Percentiles rank a stretch among this genome's conserved stretches.
phyloP scores from a whole-genome alignment of 345 rosid species.

The Fremontodendron californicum region DNA sequence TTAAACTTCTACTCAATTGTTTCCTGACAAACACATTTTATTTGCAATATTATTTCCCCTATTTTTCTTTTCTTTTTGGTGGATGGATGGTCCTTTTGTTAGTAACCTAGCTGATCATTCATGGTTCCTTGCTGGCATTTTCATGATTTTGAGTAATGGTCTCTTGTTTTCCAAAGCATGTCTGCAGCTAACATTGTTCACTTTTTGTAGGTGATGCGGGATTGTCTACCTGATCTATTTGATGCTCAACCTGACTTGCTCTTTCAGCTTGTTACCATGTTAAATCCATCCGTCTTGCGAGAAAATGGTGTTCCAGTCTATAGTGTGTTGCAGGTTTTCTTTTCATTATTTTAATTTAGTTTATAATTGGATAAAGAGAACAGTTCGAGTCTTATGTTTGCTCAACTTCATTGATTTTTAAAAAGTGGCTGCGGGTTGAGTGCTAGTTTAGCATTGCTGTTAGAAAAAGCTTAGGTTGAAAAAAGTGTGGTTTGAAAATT shows the following conservation, averaged over 20 bases:
- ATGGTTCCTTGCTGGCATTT: neutral
- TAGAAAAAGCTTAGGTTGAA: too few relatives aligned
- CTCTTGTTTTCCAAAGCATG: neutral
- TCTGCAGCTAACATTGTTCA: conserved; percentile 14
- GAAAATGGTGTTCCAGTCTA: conserved; percentile 89
- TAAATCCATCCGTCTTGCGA: conserved; percentile 84
- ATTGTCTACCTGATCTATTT: conserved; percentile 85
- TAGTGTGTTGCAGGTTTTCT: conserved; percentile 72
- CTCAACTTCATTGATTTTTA: neutral
- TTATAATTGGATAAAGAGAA: neutral
- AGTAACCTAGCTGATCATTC: neutral
- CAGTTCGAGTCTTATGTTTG: neutral
- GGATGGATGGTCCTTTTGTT: neutral
- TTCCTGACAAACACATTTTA: too few relatives aligned
- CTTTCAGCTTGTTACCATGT: conserved; percentile 95
- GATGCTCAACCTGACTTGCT: conserved; percentile 98
- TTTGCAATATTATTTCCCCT: neutral
- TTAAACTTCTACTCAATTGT: neutral
- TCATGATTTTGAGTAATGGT: neutral
- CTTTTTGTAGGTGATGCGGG: conserved; percentile 75
- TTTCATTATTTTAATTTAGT: neutral
- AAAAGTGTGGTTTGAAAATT: too few relatives aligned
- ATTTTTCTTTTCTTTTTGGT: conserved; percentile 1
- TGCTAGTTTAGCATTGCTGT: too few relatives aligned
- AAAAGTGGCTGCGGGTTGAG: conserved; percentile 1